phyloP scores from a whole-genome alignment of 164 flowering plant genomes.

The Vitis rotundifolia region DNA sequence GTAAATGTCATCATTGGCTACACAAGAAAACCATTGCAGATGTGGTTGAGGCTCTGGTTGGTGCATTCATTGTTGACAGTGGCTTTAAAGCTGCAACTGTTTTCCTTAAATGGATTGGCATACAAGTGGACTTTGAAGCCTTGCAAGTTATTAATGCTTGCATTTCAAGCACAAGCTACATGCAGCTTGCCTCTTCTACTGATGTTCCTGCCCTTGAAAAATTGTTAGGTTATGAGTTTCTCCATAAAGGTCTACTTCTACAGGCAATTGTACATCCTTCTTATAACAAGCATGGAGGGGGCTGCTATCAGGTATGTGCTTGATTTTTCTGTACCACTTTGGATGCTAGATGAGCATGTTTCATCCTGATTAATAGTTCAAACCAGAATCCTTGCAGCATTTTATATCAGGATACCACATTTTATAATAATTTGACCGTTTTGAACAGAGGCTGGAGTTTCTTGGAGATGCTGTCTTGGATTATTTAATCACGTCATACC shows the following conservation, averaged over 20 bases:
- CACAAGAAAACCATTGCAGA: conserved; percentile 85
- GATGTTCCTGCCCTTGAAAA: conserved; percentile 58
- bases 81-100: conserved; percentile 90
- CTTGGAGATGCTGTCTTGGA: conserved; percentile 98
- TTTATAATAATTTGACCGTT: conserved; percentile 16
- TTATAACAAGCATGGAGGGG: conserved; percentile 69
- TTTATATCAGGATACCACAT: conserved; percentile 8
- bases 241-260: conserved; percentile 72
- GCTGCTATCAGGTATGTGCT: conserved; percentile 85
- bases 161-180: conserved; percentile 44
- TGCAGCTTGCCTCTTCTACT: conserved; percentile 39
- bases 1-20: conserved; percentile 74
- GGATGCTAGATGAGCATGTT: neutral
- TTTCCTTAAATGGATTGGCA: conserved; percentile 89
- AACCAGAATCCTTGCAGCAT: neutral
- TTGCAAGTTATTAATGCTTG: conserved; percentile 51
- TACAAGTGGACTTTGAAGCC: conserved; percentile 62
- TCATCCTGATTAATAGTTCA: neutral
- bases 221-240: conserved; percentile 51
- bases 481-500: conserved; percentile 85
- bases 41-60: conserved; percentile 89
- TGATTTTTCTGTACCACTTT: neutral
- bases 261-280: conserved; percentile 97
- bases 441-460: conserved; percentile 84
- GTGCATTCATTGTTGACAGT: conserved; percentile 88